These are phyloP conservation scores for Hagleromyces aurorensis DNA, from an alignment of 805 yeast genomes.

Conservation along the genomic window DNA sequence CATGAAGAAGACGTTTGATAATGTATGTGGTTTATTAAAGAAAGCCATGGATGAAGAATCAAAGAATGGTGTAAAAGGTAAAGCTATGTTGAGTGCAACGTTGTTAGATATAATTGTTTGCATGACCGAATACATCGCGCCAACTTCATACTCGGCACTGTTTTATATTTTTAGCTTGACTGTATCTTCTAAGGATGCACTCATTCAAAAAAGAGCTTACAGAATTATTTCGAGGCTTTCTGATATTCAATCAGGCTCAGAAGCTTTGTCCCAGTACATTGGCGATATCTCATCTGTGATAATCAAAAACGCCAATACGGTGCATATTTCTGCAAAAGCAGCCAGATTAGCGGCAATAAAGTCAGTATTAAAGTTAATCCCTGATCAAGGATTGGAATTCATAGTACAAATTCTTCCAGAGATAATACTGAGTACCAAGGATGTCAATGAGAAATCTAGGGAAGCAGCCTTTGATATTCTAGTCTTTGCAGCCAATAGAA, in stretches of 20 bases:
- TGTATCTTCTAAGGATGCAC: conserved; percentile 48
- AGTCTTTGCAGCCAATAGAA: conserved; percentile 70
- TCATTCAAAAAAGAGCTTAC: conserved; percentile 84
- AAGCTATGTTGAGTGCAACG: conserved; percentile 54
- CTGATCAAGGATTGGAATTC: conserved; percentile 58
- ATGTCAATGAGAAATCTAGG: conserved; percentile 86
- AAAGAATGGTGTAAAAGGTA: conserved; percentile 26
- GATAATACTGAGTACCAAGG: conserved; percentile 84
- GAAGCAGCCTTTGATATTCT: conserved; percentile 68
- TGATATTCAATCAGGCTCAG: conserved; percentile 58
- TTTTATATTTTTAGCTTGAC: conserved; percentile 72
- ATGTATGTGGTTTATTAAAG: conserved; percentile 73
- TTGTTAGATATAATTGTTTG: conserved; percentile 87
- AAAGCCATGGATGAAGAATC: conserved; percentile 60
- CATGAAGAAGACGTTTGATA: conserved; percentile 68
- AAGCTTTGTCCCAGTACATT: conserved; percentile 45
- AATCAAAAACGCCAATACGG: conserved; percentile 46
- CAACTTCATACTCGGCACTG: conserved; percentile 59
- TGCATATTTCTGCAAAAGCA: conserved; percentile 70
- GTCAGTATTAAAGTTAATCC: conserved; percentile 52
- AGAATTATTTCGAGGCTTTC: conserved; percentile 63
- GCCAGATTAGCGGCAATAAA: conserved; percentile 66
- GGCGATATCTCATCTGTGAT: conserved; percentile 53
- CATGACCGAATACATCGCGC: conserved; percentile 79
- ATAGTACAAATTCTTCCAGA: conserved; percentile 81